phyloP scores from a whole-genome alignment of 192 early-diverging fungal genomes.

The Podila epicladia region DNA sequence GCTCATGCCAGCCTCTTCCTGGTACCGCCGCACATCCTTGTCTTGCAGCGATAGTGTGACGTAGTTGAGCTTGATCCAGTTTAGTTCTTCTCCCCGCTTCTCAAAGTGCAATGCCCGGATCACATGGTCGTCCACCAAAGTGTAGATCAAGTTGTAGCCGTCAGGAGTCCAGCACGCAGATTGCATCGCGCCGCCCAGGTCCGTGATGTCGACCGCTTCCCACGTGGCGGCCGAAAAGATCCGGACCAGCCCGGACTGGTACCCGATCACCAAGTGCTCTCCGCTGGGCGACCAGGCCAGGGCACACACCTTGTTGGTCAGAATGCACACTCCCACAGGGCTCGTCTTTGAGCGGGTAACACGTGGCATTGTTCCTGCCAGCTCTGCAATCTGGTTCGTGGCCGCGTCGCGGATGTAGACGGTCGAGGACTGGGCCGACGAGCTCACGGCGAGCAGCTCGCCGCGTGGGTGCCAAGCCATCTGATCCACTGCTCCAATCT shows the following conservation, averaged over 20 bases:
- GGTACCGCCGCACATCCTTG: slow-evolving; percentile 18
- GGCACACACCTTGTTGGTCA: slow-evolving; percentile 9
- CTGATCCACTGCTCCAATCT: slow-evolving; percentile 12
- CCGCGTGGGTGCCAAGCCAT: slow-evolving; percentile 47
- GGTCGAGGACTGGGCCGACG: slow-evolving; percentile 24
- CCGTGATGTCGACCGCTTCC: slow-evolving; percentile 35
- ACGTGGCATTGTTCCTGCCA: slow-evolving; percentile 12
- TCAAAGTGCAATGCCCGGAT: slow-evolving; percentile 53
- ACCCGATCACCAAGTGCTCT: slow-evolving; percentile 20
- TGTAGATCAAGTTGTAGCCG: slow-evolving; percentile 62
- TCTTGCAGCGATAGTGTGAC: slow-evolving; percentile 19
- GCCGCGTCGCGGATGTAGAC: slow-evolving; percentile 27
- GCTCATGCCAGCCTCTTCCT: not conserved
- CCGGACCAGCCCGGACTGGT: slow-evolving; percentile 20
- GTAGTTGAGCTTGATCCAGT: slow-evolving; percentile 33
- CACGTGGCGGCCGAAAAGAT: slow-evolving; percentile 31
- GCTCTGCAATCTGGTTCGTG: slow-evolving; percentile 16
- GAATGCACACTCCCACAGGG: no score
- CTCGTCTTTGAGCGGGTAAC: not conserved
- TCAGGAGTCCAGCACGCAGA: slow-evolving; percentile 72
- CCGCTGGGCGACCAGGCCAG: slow-evolving; percentile 38
- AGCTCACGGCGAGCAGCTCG: slow-evolving; percentile 33
- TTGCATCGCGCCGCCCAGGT: slow-evolving; percentile 39
- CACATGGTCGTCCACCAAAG: slow-evolving; percentile 53
- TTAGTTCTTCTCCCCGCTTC: slow-evolving; percentile 23